phyloP scores from a whole-genome alignment of 371 early-diverging fungal species.

The Syncephalastrum sp. region DNA sequence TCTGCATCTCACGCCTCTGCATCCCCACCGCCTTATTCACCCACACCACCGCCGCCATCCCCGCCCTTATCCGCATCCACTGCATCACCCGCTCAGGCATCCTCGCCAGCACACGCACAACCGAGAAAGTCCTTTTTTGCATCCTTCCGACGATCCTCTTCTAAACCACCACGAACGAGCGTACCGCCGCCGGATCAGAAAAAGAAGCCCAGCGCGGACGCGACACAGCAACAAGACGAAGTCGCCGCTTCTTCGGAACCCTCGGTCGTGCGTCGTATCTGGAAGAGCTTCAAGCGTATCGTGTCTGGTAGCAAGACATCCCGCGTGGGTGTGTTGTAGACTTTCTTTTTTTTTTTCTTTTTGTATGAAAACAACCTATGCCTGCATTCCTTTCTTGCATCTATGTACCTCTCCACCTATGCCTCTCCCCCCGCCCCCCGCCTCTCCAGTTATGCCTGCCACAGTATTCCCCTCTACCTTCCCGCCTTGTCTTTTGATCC shows the following conservation, averaged over 20 bases:
- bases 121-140: constrained; percentile 12
- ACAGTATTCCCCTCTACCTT: too few species aligned
- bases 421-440: too few species aligned
- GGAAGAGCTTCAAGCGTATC: constrained; percentile 45
- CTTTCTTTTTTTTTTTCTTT: too few species aligned
- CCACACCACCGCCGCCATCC: constrained; percentile 11
- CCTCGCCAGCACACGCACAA: constrained; percentile 3
- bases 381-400: too few species aligned
- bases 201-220: neutral
- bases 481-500: too few species aligned
- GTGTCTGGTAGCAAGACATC: constrained; percentile 45
- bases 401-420: too few species aligned
- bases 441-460: too few species aligned
- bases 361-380: too few species aligned
- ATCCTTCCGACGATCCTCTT: constrained; percentile 16
- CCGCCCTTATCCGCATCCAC: constrained; percentile 7
- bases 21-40: too few species aligned
- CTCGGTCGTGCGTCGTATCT: constrained; percentile 29
- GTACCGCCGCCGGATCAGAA: neutral
- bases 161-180: neutral
- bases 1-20: too few species aligned
- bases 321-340: constrained; percentile 39
- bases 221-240: constrained; percentile 1
- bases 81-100: neutral
- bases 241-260: constrained; percentile 2